phyloP scores from a whole-genome alignment of 345 rosid genomes.

The Luvunga scandens region DNA sequence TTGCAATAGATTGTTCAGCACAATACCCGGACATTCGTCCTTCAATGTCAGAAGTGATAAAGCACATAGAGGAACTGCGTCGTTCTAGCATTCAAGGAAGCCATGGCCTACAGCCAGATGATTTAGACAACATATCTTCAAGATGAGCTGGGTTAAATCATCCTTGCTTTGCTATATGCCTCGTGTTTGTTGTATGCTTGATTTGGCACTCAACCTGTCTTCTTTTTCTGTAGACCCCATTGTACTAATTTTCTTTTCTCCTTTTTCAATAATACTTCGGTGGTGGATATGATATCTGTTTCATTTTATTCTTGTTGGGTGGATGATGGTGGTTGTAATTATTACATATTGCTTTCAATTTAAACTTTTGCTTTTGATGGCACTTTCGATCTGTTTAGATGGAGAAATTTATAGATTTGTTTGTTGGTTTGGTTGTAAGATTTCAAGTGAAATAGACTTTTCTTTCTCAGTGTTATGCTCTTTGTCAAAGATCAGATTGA shows the following conservation, averaged over 20 bases:
- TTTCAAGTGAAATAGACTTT: slow-evolving; percentile 14
- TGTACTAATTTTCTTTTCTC: slow-evolving; percentile 8
- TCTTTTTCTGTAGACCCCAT: slow-evolving; percentile 1
- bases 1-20: slow-evolving; percentile 79
- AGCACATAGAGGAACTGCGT: slow-evolving; percentile 52
- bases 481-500: neutral
- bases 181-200: slow-evolving; percentile 13
- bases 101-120: slow-evolving; percentile 25
- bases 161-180: slow-evolving; percentile 9
- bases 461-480: no score
- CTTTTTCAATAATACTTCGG: slow-evolving; percentile 12
- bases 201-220: slow-evolving; percentile 20
- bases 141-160: slow-evolving; percentile 27
- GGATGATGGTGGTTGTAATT: slow-evolving; percentile 47
- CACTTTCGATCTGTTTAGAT: slow-evolving; percentile 32
- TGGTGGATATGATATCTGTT: slow-evolving; percentile 26
- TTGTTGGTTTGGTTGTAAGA: slow-evolving; percentile 23
- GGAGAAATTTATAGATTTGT: slow-evolving; percentile 23
- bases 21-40: slow-evolving; percentile 86
- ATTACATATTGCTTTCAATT: slow-evolving; percentile 27
- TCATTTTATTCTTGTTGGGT: slow-evolving; percentile 38
- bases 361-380: slow-evolving; percentile 41
- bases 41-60: slow-evolving; percentile 57
- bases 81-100: slow-evolving; percentile 28
- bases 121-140: slow-evolving; percentile 23